A percentile compares a stretch with the other conserved stretches of the same genome.
phyloP scores from a whole-genome alignment of 805 yeast species.

The Metschnikowia chrysomelidarum region DNA sequence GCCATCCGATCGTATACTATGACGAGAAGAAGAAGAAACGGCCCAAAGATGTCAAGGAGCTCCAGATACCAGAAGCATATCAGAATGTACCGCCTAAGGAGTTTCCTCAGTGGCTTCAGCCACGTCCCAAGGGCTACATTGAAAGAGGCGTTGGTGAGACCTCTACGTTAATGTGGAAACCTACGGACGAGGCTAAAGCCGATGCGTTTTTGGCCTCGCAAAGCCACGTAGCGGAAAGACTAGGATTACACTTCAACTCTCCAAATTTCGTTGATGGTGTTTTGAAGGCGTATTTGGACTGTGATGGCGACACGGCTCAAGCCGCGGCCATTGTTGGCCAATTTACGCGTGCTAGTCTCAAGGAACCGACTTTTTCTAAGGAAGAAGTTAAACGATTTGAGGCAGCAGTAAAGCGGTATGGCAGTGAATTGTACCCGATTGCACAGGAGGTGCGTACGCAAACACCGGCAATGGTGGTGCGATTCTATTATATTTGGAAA shows the following conservation, averaged over 20 bases:
- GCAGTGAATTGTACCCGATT: conserved; percentile 78
- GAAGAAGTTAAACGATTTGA: conserved; percentile 72
- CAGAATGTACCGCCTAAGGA: conserved; percentile 41
- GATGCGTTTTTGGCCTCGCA: conserved; percentile 58
- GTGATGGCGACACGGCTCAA: conserved; percentile 46
- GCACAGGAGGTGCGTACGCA: conserved; percentile 70
- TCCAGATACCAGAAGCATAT: conserved; percentile 50
- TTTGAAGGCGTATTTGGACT: conserved; percentile 51
- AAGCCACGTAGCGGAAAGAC: conserved; percentile 50
- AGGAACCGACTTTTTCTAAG: conserved; percentile 72
- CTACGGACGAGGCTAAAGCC: conserved; percentile 32
- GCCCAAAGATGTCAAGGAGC: conserved; percentile 23
- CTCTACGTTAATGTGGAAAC: conserved; percentile 64
- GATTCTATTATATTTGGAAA: conserved; percentile 91
- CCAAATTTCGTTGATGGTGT: conserved; percentile 84
- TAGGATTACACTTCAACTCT: conserved; percentile 58
- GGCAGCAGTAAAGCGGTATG: conserved; percentile 65
- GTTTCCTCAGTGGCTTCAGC: conserved; percentile 74
- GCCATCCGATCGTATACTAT: conserved; percentile 63
- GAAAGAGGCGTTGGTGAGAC: conserved; percentile 77
- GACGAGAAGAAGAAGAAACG: conserved; percentile 35
- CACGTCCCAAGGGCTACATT: conserved; percentile 73
- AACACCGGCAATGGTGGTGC: conserved; percentile 72
- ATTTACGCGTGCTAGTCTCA: conserved; percentile 56
- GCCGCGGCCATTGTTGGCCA: conserved; percentile 48